Evolutionary conservation across 148 eudicot species (phyloP).

Genomic region (Dysphania ambrosioides): DNA sequence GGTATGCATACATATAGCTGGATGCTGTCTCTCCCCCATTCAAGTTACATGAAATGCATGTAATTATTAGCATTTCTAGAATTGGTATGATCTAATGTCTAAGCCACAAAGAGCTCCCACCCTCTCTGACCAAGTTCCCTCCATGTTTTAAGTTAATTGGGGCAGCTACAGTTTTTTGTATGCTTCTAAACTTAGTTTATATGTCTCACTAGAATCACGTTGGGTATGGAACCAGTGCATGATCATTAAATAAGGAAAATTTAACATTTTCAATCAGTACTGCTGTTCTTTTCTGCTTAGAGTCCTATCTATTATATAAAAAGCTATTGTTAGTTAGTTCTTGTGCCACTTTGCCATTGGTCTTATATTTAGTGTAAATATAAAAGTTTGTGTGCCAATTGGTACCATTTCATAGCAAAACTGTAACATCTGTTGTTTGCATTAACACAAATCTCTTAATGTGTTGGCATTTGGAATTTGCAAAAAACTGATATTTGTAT

Average conservation of each 20-base stretch:
- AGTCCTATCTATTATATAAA: not conserved
- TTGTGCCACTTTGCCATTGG: not conserved
- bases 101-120: not conserved
- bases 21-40: not conserved
- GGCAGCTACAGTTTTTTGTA: not conserved
- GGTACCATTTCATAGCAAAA: not conserved
- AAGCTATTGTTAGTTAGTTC: not conserved
- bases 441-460: not conserved
- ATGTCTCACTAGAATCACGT: not conserved
- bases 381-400: not conserved
- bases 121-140: not conserved
- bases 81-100: not conserved
- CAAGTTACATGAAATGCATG: not conserved
- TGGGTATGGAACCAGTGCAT: not conserved
- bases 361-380: too few species aligned
- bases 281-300: not conserved
- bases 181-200: not conserved
- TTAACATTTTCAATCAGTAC: not conserved
- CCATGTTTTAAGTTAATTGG: not conserved
- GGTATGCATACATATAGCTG: conserved; percentile 37
- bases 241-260: not conserved
- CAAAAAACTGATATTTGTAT: conserved; percentile 3
- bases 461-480: not conserved
- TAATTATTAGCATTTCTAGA: not conserved
- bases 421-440: not conserved